These are phyloP conservation scores for Patellaria atrata DNA, from an alignment of 495 filamentous ascomycete genomes.

Conservation along the genomic window DNA sequence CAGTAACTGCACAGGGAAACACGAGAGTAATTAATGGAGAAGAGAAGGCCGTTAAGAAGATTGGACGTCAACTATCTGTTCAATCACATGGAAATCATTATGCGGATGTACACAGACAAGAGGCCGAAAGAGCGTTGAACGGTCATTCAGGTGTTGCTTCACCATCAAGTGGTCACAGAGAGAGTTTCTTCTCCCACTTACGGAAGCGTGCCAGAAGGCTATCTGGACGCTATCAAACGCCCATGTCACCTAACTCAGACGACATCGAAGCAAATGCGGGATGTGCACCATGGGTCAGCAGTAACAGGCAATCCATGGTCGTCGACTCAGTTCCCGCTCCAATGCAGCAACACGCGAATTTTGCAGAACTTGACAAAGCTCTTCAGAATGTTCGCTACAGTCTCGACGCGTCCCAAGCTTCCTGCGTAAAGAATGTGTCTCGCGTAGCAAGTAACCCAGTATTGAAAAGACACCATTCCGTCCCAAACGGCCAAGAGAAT, in stretches of 20 bases:
- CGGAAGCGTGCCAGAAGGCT: constrained; percentile 86
- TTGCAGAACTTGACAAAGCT: constrained; percentile 63
- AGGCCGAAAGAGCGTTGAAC: constrained; percentile 81
- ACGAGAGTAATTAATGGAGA: constrained; percentile 35
- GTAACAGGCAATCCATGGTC: constrained; percentile 68
- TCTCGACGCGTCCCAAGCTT: constrained; percentile 32
- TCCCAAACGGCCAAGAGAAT: constrained; percentile 51
- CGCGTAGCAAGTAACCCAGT: constrained; percentile 22
- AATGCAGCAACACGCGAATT: constrained; percentile 32
- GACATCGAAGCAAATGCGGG: constrained; percentile 87
- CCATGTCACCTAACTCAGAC: constrained; percentile 56
- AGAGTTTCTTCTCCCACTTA: constrained; percentile 95
- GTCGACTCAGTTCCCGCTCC: constrained; percentile 44
- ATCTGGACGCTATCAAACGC: constrained; percentile 74
- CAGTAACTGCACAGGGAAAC: constrained; percentile 78
- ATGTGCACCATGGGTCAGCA: constrained; percentile 72
- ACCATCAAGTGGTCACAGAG: constrained; percentile 58
- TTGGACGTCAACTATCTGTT: constrained; percentile 87
- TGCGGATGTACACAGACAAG: constrained; percentile 72
- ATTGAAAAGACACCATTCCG: constrained; percentile 47
- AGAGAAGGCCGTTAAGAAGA: constrained; percentile 75
- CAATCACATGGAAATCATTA: constrained; percentile 91
- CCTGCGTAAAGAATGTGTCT: constrained; percentile 14
- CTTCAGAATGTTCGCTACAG: constrained; percentile 55
- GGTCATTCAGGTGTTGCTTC: constrained; percentile 55